These are phyloP conservation scores for Boletus rubropictus DNA, from an alignment of 768 basidiomycete species.

Conservation along the genomic window DNA sequence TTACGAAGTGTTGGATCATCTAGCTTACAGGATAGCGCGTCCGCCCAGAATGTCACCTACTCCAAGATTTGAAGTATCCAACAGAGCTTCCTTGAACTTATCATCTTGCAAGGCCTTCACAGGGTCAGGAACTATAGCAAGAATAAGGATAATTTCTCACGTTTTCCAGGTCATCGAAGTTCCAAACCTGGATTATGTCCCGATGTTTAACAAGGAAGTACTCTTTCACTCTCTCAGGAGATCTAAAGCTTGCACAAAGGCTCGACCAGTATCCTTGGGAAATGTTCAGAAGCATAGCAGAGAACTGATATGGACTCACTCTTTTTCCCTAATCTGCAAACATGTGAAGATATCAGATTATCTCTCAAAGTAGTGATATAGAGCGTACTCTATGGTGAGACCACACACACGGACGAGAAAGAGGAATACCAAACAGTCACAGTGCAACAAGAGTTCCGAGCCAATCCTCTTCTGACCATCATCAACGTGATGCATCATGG, in stretches of 20 bases:
- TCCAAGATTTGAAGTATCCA: not conserved
- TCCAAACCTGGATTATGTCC: not conserved
- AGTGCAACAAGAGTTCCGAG: not conserved
- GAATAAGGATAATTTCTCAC: not conserved
- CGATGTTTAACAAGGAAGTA: not conserved
- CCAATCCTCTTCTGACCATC: not conserved
- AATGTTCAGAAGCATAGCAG: not conserved
- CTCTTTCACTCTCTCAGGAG: not conserved
- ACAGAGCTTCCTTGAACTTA: not conserved
- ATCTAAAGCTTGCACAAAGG: not conserved
- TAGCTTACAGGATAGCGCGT: too few species aligned
- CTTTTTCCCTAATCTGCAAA: not conserved
- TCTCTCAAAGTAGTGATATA: not conserved
- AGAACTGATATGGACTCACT: not conserved
- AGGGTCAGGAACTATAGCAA: not conserved
- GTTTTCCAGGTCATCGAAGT: not conserved
- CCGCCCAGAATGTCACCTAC: too few species aligned
- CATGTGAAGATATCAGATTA: not conserved
- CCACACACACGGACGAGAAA: constrained; percentile 2
- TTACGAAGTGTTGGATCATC: too few species aligned
- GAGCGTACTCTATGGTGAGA: not conserved
- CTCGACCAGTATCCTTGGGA: not conserved
- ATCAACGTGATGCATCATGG: not conserved
- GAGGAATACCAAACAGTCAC: constrained; percentile 10
- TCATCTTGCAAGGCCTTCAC: not conserved